Evolutionary conservation across 768 basidiomycete species (phyloP), one percentile per base, ranked within the genome.

Genomic region (Dentipellis sp.): DNA sequence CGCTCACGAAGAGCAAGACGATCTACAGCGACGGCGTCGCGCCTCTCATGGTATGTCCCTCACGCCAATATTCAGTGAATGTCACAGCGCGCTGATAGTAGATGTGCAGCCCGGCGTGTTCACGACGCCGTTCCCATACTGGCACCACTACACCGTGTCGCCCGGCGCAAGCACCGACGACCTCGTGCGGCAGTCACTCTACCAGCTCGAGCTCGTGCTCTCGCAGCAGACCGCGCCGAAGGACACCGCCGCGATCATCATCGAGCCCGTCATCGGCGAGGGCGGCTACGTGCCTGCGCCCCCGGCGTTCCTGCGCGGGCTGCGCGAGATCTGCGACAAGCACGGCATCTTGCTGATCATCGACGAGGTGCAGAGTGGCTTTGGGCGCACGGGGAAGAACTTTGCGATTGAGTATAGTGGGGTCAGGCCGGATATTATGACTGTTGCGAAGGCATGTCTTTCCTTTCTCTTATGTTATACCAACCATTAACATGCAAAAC

Each of bases 211-310:
- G 54, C 78, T 97, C 12, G 66, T 95, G 11, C 71, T 87, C 57
- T 72, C 74, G 51, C 94, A 97, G 68, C 91, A 94, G 68, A 86
- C 84, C 7, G 76, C 85, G 1, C 89, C 94, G 0, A 69, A 71
- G 4, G 94, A 97, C 67, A 94, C 93, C 0, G 92, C 94, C 1
- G 94, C 93, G n/a, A 86, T 97, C 65, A 71, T 98, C 60, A 71
- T 98, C 42, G 95, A 98, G 75, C 90, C 95, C 42, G 86, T 97
- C 1, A 76, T 97, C 34, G 94, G 94, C 22, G 95, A 97, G 70
- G 95, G 95, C 37, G 95, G 95, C 1, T 97, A 98, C 69, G 89
- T 97, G 14, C 84, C 91, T 29, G 91, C 93, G 0, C 91, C 93
- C 0, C 65, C 81, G 1, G 80, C 81, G 19, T 98, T 89, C 74